Conservation (phyloP, 1,284 basidiomycete species). For the Ceratobasidium sp. region DNA sequence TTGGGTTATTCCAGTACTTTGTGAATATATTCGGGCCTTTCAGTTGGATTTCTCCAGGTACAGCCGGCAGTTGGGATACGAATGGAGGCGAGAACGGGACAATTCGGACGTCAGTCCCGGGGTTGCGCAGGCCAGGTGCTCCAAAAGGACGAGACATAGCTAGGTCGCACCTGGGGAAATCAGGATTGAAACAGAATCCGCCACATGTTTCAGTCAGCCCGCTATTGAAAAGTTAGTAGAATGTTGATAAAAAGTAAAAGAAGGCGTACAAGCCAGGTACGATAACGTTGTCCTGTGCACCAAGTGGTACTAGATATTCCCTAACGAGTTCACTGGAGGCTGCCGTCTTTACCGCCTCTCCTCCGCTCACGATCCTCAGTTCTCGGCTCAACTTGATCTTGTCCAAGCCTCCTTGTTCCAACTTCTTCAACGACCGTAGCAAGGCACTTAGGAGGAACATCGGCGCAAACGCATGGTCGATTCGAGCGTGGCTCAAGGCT, state of each 20-base stretch:
- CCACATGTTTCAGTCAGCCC: slow-evolving; percentile 1
- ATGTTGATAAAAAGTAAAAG: not conserved
- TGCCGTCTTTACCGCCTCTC: not conserved
- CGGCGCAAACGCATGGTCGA: slow-evolving; percentile 8
- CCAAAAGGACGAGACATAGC: not conserved
- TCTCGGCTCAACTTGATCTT: not conserved
- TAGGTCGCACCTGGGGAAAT: not conserved
- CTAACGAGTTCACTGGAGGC: not conserved
- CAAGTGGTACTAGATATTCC: not conserved
- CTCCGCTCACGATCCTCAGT: slow-evolving; percentile 4
- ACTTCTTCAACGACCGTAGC: not conserved
- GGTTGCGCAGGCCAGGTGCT: not conserved
- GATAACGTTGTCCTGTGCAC: not conserved
- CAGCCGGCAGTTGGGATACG: not conserved
- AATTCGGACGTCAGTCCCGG: not conserved
- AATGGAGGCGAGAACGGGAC: not conserved
- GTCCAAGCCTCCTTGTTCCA: not conserved
- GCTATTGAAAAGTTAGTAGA: not conserved
- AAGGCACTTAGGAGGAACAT: slow-evolving; percentile 2
- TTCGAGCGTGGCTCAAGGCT: not conserved
- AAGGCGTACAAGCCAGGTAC: not conserved
- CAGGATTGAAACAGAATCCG: not conserved
- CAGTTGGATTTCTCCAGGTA: slow-evolving; percentile 6
- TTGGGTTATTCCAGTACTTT: slow-evolving; percentile 19
- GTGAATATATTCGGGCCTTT: not conserved